Conservation (phyloP, 352 stramenopile genomes). For the Thalassiosira mediterranea region DNA sequence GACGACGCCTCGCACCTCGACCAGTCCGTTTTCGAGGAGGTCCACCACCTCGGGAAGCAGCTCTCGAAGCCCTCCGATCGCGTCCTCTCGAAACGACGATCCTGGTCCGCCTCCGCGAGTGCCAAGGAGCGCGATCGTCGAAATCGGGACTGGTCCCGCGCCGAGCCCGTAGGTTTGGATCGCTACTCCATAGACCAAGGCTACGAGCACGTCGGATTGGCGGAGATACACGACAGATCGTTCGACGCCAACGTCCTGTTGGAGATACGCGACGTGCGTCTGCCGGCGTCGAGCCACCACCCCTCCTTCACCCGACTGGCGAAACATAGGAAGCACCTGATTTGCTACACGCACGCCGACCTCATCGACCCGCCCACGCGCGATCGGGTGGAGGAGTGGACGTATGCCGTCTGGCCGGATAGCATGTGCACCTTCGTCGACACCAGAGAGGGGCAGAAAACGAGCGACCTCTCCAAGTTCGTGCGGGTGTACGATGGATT, state of each 20-base stretch:
- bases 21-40: too few species aligned
- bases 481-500: not conserved
- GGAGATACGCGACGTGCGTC: slow-evolving; percentile 25
- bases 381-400: slow-evolving; percentile 24
- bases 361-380: slow-evolving; percentile 16
- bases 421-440: slow-evolving; percentile 17
- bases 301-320: slow-evolving; percentile 40
- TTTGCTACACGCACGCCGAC: slow-evolving; percentile 35
- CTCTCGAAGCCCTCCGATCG: too few species aligned
- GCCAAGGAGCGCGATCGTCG: too few species aligned
- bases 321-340: slow-evolving; percentile 26
- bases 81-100: too few species aligned
- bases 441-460: not conserved
- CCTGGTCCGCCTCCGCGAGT: too few species aligned
- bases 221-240: slow-evolving; percentile 17
- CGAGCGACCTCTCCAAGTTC: slow-evolving; percentile 1
- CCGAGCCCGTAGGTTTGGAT: too few species aligned
- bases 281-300: slow-evolving; percentile 36
- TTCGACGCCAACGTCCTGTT: slow-evolving; percentile 32
- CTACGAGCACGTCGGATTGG: slow-evolving; percentile 16
- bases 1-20: too few species aligned
- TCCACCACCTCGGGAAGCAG: too few species aligned
- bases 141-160: too few species aligned
- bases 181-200: too few species aligned
- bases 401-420: slow-evolving; percentile 12